Evolutionary conservation across 2,329 filamentous ascomycete genomes (phyloP).

Genomic region (Ophiocordyceps camponoti-rufipedis): DNA sequence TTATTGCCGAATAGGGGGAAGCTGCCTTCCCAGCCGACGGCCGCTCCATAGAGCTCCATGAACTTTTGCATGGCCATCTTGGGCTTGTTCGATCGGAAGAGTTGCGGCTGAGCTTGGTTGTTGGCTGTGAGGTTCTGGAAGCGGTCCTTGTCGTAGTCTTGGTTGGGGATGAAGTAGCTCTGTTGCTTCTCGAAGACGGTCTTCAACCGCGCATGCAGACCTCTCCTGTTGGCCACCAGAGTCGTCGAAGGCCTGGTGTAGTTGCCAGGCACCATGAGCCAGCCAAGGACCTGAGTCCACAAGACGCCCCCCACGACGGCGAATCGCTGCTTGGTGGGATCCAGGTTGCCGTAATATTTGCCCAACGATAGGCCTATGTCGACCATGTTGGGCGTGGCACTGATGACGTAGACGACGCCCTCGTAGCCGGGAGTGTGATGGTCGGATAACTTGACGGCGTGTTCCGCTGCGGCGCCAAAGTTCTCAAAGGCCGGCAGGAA

Average conservation of each 20-base stretch:
- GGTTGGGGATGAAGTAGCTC: neutral
- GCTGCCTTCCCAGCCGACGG: neutral
- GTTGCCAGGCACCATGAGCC: neutral
- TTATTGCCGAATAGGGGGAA: neutral
- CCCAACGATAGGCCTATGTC: neutral
- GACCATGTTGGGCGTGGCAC: neutral
- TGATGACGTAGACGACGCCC: neutral
- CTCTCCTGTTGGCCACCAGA: neutral
- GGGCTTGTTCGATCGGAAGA: neutral
- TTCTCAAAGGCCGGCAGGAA: neutral
- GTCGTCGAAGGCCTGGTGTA: neutral
- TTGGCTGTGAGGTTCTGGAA: neutral
- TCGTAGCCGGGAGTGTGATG: neutral
- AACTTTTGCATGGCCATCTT: neutral
- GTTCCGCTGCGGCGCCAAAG: neutral
- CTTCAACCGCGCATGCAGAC: neutral
- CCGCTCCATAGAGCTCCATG: neutral
- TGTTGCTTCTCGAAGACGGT: neutral
- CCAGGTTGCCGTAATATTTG: neutral
- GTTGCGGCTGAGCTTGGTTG: neutral
- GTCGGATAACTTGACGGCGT: neutral
- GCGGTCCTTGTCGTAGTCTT: neutral
- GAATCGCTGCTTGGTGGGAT: neutral
- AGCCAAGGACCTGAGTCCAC: constrained; percentile 1
- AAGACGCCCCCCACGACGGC: neutral